Evolutionary conservation across 2,329 filamentous ascomycete genomes (phyloP).

Genomic region (Rhinocladiella mackenziei): DNA sequence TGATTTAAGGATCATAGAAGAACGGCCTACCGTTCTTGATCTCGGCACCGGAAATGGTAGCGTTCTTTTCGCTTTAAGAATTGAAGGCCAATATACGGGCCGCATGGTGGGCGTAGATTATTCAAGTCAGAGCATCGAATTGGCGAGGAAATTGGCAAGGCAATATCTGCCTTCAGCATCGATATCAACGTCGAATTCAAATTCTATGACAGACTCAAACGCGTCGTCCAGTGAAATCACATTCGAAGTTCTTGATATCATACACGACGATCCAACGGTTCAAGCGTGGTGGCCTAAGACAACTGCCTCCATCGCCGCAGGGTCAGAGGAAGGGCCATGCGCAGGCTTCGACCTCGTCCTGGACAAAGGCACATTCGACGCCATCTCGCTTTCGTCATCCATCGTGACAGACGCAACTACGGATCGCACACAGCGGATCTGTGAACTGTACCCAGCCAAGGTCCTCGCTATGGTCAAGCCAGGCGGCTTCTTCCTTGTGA

Average conservation of each 20-base stretch:
- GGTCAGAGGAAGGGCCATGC: no score
- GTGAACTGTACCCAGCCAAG: conserved; percentile 69
- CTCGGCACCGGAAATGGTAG: conserved; percentile 93
- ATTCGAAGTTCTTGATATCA: conserved; percentile 37
- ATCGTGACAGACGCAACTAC: conserved; percentile 30
- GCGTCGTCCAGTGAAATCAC: conserved; percentile 55
- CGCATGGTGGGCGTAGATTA: conserved; percentile 86
- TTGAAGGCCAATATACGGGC: conserved; percentile 61
- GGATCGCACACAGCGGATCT: conserved; percentile 49
- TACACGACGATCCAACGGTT: conserved; percentile 17
- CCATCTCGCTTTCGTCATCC: conserved; percentile 65
- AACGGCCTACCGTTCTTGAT: conserved; percentile 55
- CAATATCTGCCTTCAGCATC: conserved; percentile 32
- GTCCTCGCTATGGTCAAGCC: conserved; percentile 65
- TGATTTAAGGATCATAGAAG: conserved; percentile 5
- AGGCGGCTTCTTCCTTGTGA: conserved; percentile 75
- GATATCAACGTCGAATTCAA: conserved; percentile 14
- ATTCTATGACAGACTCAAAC: not conserved
- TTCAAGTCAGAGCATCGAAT: conserved; percentile 64
- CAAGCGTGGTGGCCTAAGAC: conserved; percentile 38
- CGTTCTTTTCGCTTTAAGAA: conserved; percentile 75
- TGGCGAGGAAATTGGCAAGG: conserved; percentile 63
- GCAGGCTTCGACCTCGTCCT: conserved; percentile 88
- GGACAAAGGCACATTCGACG: conserved; percentile 99
- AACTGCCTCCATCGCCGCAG: conserved; percentile 32